Percentiles rank a stretch among this genome's conserved stretches.
phyloP scores from a whole-genome alignment of 176 grass and related monocot species.

The Echinochloa phyllopogon region DNA sequence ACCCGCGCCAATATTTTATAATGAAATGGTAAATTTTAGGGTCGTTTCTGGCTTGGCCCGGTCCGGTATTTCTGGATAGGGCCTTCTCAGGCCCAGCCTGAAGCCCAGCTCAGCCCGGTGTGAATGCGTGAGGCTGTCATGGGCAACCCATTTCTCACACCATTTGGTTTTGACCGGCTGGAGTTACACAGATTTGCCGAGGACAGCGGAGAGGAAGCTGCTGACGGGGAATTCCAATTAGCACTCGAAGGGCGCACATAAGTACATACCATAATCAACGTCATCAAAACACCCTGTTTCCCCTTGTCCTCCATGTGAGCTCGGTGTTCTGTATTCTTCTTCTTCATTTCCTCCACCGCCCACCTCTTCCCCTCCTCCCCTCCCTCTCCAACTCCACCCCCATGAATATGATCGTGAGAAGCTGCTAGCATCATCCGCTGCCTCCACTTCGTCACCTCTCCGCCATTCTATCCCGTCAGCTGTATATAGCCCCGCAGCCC shows the following conservation, averaged over 20 bases:
- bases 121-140: background rate
- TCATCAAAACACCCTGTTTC: slow-evolving; percentile 40
- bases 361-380: background rate
- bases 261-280: slow-evolving; percentile 31
- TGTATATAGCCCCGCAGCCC: background rate
- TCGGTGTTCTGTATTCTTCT: background rate
- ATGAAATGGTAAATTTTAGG: background rate
- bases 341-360: slow-evolving; percentile 41
- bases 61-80: background rate
- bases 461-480: background rate
- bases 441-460: background rate
- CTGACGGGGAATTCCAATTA: background rate
- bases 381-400: background rate
- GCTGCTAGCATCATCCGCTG: slow-evolving; percentile 24
- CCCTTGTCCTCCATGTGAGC: slow-evolving; percentile 60
- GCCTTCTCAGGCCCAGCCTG: background rate
- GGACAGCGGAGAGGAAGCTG: slow-evolving; percentile 1
- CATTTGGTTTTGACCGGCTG: background rate
- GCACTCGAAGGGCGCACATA: slow-evolving; percentile 1
- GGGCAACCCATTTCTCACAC: background rate
- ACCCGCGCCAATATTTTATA: background rate
- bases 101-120: background rate
- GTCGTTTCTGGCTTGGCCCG: background rate
- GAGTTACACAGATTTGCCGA: background rate
- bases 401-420: slow-evolving; percentile 46